Percentiles rank a stretch among this genome's conserved stretches.
phyloP scores from a whole-genome alignment of 805 yeast genomes.

The Candida ficus region DNA sequence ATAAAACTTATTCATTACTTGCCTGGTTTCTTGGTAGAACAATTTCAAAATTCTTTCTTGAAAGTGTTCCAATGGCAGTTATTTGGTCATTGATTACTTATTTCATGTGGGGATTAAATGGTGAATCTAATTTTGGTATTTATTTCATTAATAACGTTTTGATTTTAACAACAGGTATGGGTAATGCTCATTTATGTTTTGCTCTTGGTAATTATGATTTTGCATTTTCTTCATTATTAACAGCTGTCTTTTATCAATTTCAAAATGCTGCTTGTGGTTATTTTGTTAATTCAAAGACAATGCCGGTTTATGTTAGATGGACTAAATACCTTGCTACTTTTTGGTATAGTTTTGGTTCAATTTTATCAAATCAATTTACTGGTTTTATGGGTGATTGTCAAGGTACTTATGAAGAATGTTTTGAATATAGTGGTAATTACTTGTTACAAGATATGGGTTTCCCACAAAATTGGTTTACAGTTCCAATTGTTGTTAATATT shows the following conservation, averaged over 20 bases:
- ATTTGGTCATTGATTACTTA: conserved; percentile 58
- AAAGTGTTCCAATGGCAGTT: conserved; percentile 61
- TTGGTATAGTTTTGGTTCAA: conserved; percentile 72
- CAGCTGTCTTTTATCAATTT: conserved; percentile 29
- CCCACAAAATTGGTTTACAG: conserved; percentile 55
- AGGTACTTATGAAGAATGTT: conserved; percentile 40
- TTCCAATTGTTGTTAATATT: conserved; percentile 56
- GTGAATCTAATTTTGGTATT: conserved; percentile 47
- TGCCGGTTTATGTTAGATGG: conserved; percentile 87
- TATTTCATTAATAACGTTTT: conserved; percentile 58
- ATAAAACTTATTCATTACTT: conserved; percentile 15
- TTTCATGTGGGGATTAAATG: conserved; percentile 71
- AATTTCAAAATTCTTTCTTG: conserved; percentile 58
- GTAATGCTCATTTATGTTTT: conserved; percentile 40
- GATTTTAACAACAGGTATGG: conserved; percentile 50
- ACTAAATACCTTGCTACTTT: conserved; percentile 63
- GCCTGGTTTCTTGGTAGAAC: conserved; percentile 37
- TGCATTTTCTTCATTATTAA: conserved; percentile 15
- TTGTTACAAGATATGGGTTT: conserved; percentile 56
- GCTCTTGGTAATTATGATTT: conserved; percentile 18
- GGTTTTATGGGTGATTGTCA: conserved; percentile 57
- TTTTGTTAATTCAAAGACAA: conserved; percentile 61
- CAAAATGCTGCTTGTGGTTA: conserved; percentile 80
- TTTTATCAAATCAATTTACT: conserved; percentile 57
- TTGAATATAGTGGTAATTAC: conserved; percentile 48